Conservation (phyloP, 164 flowering plant genomes). For the Taxillus chinensis region DNA sequence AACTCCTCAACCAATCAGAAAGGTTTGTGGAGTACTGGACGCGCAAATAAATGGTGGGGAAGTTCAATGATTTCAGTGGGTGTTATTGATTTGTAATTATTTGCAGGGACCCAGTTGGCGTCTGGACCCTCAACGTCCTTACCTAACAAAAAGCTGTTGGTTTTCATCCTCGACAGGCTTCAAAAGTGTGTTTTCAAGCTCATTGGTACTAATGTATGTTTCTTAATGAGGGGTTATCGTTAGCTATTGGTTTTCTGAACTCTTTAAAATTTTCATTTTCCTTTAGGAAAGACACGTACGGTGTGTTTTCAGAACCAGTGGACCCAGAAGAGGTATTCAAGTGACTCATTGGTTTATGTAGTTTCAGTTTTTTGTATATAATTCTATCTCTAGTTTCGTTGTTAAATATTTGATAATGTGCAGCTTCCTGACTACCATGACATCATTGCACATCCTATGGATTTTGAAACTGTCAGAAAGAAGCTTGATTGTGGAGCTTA, state of each 20-base stretch:
- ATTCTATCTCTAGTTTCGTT: neutral
- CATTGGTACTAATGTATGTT: neutral
- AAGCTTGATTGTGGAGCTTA: neutral
- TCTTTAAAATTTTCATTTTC: neutral
- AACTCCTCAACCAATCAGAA: neutral
- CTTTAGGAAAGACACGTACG: slow-evolving; percentile 3
- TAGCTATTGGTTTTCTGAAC: neutral
- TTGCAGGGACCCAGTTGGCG: slow-evolving; percentile 2
- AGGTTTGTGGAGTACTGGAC: neutral
- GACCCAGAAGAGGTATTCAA: slow-evolving; percentile 2
- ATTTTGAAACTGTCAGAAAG: slow-evolving; percentile 1
- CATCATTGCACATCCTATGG: slow-evolving; percentile 2
- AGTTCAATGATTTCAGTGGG: neutral
- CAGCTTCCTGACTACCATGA: slow-evolving; percentile 5
- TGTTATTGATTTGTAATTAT: neutral
- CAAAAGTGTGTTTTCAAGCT: slow-evolving; percentile 3
- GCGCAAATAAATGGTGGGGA: neutral
- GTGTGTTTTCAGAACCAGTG: slow-evolving; percentile 7
- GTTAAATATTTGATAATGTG: neutral
- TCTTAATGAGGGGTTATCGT: neutral
- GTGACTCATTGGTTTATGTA: neutral
- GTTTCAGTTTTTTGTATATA: neutral
- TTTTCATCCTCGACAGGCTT: slow-evolving; percentile 1
- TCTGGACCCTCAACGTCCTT: neutral
- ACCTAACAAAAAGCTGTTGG: neutral